These are phyloP conservation scores for Syncephalastrum racemosum DNA, from an alignment of 371 early-diverging fungal species.

Conservation along the genomic window DNA sequence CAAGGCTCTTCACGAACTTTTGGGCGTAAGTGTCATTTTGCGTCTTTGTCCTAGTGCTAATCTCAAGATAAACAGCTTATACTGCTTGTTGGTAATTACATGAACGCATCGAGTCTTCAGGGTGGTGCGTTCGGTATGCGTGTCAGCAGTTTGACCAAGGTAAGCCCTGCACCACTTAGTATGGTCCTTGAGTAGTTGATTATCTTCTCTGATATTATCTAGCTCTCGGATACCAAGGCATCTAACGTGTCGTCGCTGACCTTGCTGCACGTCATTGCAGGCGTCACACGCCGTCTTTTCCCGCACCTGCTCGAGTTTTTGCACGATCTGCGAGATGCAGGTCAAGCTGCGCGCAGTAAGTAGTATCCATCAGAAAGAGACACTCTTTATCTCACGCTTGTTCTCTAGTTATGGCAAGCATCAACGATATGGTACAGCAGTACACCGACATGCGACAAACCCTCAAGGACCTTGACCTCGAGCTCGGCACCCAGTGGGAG, in stretches of 20 bases:
- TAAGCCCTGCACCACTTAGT: conserved; percentile 9
- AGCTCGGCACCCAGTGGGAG: conserved; percentile 25
- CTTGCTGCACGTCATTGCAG: conserved; percentile 48
- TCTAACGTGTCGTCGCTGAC: conserved; percentile 37
- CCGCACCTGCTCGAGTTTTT: conserved; percentile 40
- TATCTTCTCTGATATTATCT: background rate
- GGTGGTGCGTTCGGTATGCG: conserved; percentile 63
- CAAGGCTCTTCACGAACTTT: conserved; percentile 33
- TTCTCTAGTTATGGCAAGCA: conserved; percentile 23
- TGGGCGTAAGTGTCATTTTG: conserved; percentile 42
- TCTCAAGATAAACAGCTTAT: conserved; percentile 42
- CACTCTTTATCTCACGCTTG: background rate
- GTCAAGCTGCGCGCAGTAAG: conserved; percentile 43
- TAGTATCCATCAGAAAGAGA: conserved; percentile 2
- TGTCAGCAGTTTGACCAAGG: conserved; percentile 55
- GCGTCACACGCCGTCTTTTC: conserved; percentile 49
- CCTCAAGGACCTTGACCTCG: conserved; percentile 21
- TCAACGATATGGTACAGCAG: conserved; percentile 30
- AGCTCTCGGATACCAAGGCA: conserved; percentile 57
- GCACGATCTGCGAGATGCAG: conserved; percentile 40
- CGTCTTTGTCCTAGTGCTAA: conserved; percentile 9
- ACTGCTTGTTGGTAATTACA: conserved; percentile 59
- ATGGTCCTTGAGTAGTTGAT: background rate
- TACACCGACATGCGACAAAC: conserved; percentile 30
- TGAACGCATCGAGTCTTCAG: conserved; percentile 57